These are phyloP conservation scores for Boletus edulis DNA, from an alignment of 768 basidiomycete genomes.

Conservation along the genomic window DNA sequence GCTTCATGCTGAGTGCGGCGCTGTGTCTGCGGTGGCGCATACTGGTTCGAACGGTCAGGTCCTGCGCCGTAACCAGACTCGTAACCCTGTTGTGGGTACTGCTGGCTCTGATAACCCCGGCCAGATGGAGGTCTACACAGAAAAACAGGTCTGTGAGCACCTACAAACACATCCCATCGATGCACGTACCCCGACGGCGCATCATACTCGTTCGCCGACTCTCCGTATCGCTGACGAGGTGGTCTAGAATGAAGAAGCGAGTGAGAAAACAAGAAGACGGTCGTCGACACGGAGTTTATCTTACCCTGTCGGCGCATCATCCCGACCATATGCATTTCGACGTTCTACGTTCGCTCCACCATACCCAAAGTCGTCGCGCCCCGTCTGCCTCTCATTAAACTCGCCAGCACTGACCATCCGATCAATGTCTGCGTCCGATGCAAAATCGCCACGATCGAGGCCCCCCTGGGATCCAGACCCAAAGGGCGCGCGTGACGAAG, in stretches of 20 bases:
- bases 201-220: not conserved
- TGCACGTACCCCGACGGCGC: not conserved
- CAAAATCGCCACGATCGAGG: constrained; percentile 26
- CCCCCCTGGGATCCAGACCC: constrained; percentile 10
- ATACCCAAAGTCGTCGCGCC: not conserved
- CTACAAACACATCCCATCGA: not conserved
- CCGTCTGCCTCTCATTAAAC: not conserved
- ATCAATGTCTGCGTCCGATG: constrained; percentile 24
- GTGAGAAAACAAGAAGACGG: not conserved
- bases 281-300: not conserved
- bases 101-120: constrained; percentile 3
- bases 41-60: constrained; percentile 10
- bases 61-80: constrained; percentile 6
- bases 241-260: not conserved
- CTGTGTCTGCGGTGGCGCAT: constrained; percentile 6
- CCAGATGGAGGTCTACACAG: not conserved
- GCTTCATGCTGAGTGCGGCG: constrained; percentile 8
- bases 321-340: not conserved
- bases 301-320: constrained; percentile 13
- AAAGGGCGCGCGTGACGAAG: not conserved
- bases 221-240: not conserved
- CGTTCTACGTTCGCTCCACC: not conserved
- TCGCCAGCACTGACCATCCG: constrained; percentile 19
- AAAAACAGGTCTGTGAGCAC: not conserved
- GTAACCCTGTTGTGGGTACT: constrained; percentile 1